These are phyloP conservation scores for Xerocomellus intermedius DNA, from an alignment of 768 basidiomycete genomes.

Conservation along the genomic window DNA sequence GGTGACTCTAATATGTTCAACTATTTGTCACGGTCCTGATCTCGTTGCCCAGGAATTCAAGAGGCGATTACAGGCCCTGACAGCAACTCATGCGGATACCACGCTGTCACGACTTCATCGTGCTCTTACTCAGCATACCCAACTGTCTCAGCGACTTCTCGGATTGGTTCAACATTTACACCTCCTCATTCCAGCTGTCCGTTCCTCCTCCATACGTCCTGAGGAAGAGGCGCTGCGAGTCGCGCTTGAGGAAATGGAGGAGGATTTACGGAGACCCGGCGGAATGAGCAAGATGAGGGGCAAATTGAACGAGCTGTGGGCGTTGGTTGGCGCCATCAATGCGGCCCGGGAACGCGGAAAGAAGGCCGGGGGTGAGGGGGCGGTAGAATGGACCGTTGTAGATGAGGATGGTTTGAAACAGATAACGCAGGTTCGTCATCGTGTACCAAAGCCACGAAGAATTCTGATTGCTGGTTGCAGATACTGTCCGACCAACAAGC, in stretches of 20 bases:
- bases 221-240: constrained; percentile 79
- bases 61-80: constrained; percentile 57
- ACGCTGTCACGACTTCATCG: constrained; percentile 68
- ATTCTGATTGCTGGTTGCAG: constrained; percentile 34
- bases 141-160: constrained; percentile 68
- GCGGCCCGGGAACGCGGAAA: constrained; percentile 52
- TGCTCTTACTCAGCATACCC: constrained; percentile 60
- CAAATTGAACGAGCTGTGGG: constrained; percentile 85
- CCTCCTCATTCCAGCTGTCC: constrained; percentile 72
- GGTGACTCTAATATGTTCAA: constrained; percentile 29
- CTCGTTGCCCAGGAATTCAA: constrained; percentile 55
- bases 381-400: constrained; percentile 75
- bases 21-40: constrained; percentile 2
- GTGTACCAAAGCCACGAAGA: neutral
- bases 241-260: constrained; percentile 69
- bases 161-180: constrained; percentile 73
- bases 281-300: constrained; percentile 60
- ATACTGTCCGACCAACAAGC: constrained; percentile 77
- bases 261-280: constrained; percentile 57
- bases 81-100: constrained; percentile 60
- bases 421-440: constrained; percentile 60
- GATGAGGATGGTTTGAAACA: constrained; percentile 81
- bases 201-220: constrained; percentile 70
- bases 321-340: constrained; percentile 70
- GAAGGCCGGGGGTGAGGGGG: constrained; percentile 39